Evolutionary conservation across 2,329 filamentous ascomycete species (phyloP), one percentile per base, ranked within the genome.

Genomic region (Aspergillus arachidicola): DNA sequence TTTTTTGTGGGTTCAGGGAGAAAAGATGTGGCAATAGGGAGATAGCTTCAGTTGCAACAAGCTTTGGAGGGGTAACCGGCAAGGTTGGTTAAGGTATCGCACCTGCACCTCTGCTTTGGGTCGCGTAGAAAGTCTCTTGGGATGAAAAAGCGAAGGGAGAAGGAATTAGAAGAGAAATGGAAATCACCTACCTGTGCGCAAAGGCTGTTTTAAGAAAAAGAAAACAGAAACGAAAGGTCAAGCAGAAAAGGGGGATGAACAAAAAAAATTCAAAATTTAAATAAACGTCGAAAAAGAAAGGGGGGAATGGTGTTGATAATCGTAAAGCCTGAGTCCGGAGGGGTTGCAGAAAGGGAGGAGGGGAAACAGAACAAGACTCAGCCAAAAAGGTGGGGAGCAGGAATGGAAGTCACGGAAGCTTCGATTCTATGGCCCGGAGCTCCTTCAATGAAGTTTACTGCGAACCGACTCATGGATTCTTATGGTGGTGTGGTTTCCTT

Each of bases 21-120:
- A 41, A 41, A n/a, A 41, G 6, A n/a, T 6, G 26, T 58, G 43
- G 48, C 48, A 51, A 32, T 30, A 51, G 28, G 48, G 16, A 32
- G 11, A 32, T 43, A 45, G 43, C 60, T 59, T 43, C 54, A 46
- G 26, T 38, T 58, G 60, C 51, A 55, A 53, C 38, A 62, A 64
- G 57, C 61, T 67, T 61, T 65, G 63, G 65, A 68, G 66, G 66
- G 65, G 61, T 58, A 62, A 62, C 48, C 51, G 45, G 36, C 57
- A 51, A 61, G 43, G 26, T 50, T 50, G 55, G 36, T 45, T 51
- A 51, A 58, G 43, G 41, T 59, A 48, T 41, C 36, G 32, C 57
- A 36, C 45, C 32, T 26, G 45, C 45, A 50, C 46, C 41, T 34
- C 28, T 51, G 26, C 43, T 48, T 50, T 58, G 23, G 56, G 63